Evolutionary conservation across 176 grass and related monocot species (phyloP).

Genomic region (Oryza punctata): DNA sequence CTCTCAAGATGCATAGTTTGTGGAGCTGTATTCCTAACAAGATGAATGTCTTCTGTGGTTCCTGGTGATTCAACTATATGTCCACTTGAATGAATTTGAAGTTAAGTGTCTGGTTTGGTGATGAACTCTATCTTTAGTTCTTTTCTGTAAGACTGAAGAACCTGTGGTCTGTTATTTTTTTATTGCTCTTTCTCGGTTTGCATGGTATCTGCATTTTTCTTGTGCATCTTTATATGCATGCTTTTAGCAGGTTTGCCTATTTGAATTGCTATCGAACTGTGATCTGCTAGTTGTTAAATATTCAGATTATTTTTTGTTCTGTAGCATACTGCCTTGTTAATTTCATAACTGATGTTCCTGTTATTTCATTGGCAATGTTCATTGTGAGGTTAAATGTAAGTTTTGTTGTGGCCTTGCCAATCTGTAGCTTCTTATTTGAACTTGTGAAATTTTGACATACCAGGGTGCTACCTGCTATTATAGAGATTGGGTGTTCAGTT

Average conservation of each 20-base stretch:
- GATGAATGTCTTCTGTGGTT: neutral
- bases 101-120: neutral
- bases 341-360: neutral
- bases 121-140: neutral
- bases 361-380: neutral
- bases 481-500: neutral
- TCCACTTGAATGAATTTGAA: neutral
- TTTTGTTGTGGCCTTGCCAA: neutral
- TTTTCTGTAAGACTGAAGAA: neutral
- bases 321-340: neutral
- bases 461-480: neutral
- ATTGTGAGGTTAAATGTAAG: neutral
- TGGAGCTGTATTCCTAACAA: neutral
- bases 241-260: neutral
- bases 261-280: neutral
- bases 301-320: neutral
- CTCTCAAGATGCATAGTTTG: neutral
- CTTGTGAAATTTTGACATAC: neutral
- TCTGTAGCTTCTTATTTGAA: neutral
- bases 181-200: neutral
- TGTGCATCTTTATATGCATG: neutral
- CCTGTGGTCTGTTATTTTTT: neutral
- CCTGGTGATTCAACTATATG: neutral
- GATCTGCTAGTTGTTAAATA: neutral
- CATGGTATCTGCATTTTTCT: neutral